Conservation (phyloP, 805 yeast genomes). For the Kregervanrija delftensis region DNA sequence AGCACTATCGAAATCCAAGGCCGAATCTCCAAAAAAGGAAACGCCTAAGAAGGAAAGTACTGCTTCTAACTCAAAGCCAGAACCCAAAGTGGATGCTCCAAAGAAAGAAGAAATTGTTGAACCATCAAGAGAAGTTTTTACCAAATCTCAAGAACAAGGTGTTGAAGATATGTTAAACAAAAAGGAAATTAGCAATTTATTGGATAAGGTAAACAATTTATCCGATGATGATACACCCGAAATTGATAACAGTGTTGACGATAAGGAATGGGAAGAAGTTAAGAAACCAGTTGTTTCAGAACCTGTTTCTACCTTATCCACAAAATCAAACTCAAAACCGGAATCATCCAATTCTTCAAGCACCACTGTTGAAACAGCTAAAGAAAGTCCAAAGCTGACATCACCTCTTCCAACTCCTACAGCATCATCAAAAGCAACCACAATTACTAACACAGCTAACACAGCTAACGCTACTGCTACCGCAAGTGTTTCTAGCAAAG, state of each 20-base stretch:
- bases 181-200: slow-evolving; percentile 38
- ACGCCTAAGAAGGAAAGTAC: background rate
- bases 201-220: slow-evolving; percentile 36
- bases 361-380: slow-evolving; percentile 1
- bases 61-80: background rate
- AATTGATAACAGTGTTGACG: slow-evolving; percentile 17
- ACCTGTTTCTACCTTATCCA: too few species aligned
- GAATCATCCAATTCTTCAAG: slow-evolving; percentile 4
- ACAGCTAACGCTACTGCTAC: slow-evolving; percentile 15
- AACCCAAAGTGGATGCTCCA: slow-evolving; percentile 1
- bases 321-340: slow-evolving; percentile 11
- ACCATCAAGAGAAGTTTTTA: slow-evolving; percentile 14
- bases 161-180: slow-evolving; percentile 44
- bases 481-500: slow-evolving; percentile 27
- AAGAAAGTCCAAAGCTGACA: slow-evolving; percentile 7
- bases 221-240: slow-evolving; percentile 35
- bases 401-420: background rate
- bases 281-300: background rate
- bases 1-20: slow-evolving; percentile 34
- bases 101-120: slow-evolving; percentile 3
- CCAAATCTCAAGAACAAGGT: slow-evolving; percentile 29
- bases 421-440: slow-evolving; percentile 3
- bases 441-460: slow-evolving; percentile 9
- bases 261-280: slow-evolving; percentile 23
- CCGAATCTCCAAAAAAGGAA: slow-evolving; percentile 6